A percentile compares a stretch with the other conserved stretches of the same genome.
Evolutionary conservation across 1,284 basidiomycete species (phyloP).

Genomic region (Flammula alnicola): DNA sequence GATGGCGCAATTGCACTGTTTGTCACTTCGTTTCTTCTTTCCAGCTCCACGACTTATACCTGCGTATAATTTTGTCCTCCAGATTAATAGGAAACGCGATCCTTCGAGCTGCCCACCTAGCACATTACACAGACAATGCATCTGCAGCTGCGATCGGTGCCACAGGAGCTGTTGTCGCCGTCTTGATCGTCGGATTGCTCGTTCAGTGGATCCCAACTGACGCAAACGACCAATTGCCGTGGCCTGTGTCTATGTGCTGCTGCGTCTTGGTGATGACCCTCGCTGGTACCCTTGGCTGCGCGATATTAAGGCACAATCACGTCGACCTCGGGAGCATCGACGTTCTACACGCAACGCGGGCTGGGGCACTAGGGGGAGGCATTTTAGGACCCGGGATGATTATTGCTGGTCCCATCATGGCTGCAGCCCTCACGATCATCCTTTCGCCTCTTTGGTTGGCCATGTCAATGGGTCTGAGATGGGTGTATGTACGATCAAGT

Average conservation of each 20-base stretch:
- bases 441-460: slow-evolving; percentile 24
- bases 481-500: slow-evolving; percentile 18
- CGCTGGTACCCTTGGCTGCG: slow-evolving; percentile 24
- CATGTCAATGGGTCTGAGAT: slow-evolving; percentile 23
- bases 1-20: slow-evolving; percentile 13
- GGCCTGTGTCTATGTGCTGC: slow-evolving; percentile 12
- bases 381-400: slow-evolving; percentile 20
- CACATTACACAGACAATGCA: slow-evolving; percentile 23
- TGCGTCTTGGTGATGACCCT: slow-evolving; percentile 18
- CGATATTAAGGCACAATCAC: slow-evolving; percentile 20
- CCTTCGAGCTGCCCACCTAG: slow-evolving; percentile 19
- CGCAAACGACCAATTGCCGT: slow-evolving; percentile 8
- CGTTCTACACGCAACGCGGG: slow-evolving; percentile 26
- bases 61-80: not conserved
- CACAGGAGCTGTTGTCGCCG: slow-evolving; percentile 17
- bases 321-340: slow-evolving; percentile 27
- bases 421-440: slow-evolving; percentile 15
- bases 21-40: not conserved
- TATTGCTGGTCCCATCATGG: slow-evolving; percentile 15
- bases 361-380: slow-evolving; percentile 27
- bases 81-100: slow-evolving; percentile 28
- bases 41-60: not conserved
- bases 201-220: slow-evolving; percentile 4
- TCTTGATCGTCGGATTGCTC: slow-evolving; percentile 12
- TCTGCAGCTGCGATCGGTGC: slow-evolving; percentile 27